phyloP scores from a whole-genome alignment of 345 rosid genomes.

The Psidium friedrichsthalianum region DNA sequence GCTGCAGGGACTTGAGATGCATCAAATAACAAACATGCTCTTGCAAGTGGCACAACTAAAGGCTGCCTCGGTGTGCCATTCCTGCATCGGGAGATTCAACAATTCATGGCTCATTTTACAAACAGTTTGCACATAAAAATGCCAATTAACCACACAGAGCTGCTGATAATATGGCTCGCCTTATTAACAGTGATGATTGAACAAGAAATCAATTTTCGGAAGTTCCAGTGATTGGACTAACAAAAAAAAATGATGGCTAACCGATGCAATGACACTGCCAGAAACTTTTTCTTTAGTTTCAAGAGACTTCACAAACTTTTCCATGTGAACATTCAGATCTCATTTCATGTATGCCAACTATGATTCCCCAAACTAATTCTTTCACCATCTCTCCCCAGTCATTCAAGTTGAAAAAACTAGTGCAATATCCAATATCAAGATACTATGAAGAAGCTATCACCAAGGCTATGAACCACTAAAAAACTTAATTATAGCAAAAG shows the following conservation, averaged over 20 bases:
- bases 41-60: slow-evolving; percentile 74
- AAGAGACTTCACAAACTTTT: not conserved
- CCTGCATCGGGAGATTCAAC: slow-evolving; percentile 15
- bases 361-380: not conserved
- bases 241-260: not conserved
- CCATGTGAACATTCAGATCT: not conserved
- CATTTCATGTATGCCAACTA: not conserved
- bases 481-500: not conserved
- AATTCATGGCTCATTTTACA: not conserved
- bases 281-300: not conserved
- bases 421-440: not conserved
- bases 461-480: not conserved
- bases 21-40: slow-evolving; percentile 66
- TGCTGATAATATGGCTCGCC: not conserved
- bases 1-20: slow-evolving; percentile 76
- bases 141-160: not conserved
- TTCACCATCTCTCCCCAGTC: not conserved
- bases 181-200: not conserved
- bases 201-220: not conserved
- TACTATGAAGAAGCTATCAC: too few species aligned
- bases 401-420: not conserved
- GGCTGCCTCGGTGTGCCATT: slow-evolving; percentile 96
- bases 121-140: not conserved
- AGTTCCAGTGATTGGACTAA: not conserved
- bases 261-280: not conserved